Evolutionary conservation across 805 yeast genomes (phyloP), one percentile per base, ranked within the genome.

Genomic region (Yarrowia sp.): DNA sequence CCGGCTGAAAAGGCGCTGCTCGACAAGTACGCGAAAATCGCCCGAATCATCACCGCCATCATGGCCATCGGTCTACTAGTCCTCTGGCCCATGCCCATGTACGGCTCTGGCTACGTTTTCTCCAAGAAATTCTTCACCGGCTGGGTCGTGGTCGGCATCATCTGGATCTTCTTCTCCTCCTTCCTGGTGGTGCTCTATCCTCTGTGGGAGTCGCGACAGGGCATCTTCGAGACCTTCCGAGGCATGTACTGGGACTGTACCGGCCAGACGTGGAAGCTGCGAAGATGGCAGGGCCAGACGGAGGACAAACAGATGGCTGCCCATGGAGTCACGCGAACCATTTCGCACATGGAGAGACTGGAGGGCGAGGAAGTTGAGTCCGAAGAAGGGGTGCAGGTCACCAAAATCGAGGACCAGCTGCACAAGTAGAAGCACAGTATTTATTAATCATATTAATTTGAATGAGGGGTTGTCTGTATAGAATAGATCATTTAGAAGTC

Each of bases 71-170:
- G 88, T 56, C 79, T 92, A 61, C 78, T 92, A 39, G 83, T 92
- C 42, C 74, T 92, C 38, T 91, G 96, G 95, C 97, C 97, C 73
- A 90, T 92, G 92, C 97, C 97, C 71, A 88, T 92, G 95, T 92
- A 88, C 76, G 97, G 97, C 39, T 75, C 88, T 5, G 83, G 84
- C 3, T 92, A 92, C 74, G 81, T 92, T 47, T 92, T 92, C 78
- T 85, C 91, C 66, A 87, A 85, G 76, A 78, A 76, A 68, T 91
- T 91, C 79, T 92, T 92, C 78, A 90, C 95, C 8, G 97, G 97
- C 53, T 92, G 97, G 97, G 84, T 92, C 60, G 86, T 83, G 43
- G 96, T 92, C 38, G 86, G 88, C 69, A 85, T 92, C 66, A 86
- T 91, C 69, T 92, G 97, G 97, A 79, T 91, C 42, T 91, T 90